phyloP scores from a whole-genome alignment of 805 yeast species.

The fission yeast (Schizosaccharomyces pombe) region DNA sequence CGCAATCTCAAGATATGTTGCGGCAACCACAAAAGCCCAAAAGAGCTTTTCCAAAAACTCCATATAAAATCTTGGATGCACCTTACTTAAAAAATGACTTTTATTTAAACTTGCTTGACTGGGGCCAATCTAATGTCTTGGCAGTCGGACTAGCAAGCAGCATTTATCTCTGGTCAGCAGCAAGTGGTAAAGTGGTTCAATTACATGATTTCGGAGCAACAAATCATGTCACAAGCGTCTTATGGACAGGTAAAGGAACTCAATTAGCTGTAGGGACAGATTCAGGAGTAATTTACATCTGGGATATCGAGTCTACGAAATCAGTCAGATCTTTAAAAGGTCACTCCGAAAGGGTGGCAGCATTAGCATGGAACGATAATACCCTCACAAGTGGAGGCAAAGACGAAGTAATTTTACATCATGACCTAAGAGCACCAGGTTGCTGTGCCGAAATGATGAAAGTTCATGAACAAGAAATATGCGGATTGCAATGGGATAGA shows the following conservation, averaged over 20 bases:
- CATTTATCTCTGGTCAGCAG: constrained; percentile 59
- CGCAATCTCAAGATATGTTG: constrained; percentile 59
- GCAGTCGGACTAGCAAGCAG: constrained; percentile 43
- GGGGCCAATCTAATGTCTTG: constrained; percentile 29
- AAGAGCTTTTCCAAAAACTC: constrained; percentile 60
- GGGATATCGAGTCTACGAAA: constrained; percentile 69
- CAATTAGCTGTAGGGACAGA: constrained; percentile 84
- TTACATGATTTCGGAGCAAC: constrained; percentile 47
- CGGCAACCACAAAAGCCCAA: constrained; percentile 63
- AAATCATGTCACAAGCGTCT: constrained; percentile 58
- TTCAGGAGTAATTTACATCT: constrained; percentile 71
- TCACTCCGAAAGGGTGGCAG: constrained; percentile 49
- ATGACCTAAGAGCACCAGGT: constrained; percentile 75
- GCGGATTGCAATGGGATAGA: constrained; percentile 84
- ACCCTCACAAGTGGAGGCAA: constrained; percentile 68
- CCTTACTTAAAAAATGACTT: constrained; percentile 55
- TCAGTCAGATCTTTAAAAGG: constrained; percentile 85
- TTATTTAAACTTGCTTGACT: constrained; percentile 49
- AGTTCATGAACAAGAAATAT: constrained; percentile 76
- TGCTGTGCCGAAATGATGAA: constrained; percentile 53
- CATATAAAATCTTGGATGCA: constrained; percentile 47
- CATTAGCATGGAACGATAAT: constrained; percentile 87
- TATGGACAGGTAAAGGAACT: constrained; percentile 88
- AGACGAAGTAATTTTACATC: constrained; percentile 60
- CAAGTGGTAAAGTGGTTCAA: constrained; percentile 58